These are phyloP conservation scores for Blastomyces parvus DNA, from an alignment of 2,329 filamentous ascomycete genomes.

Conservation along the genomic window DNA sequence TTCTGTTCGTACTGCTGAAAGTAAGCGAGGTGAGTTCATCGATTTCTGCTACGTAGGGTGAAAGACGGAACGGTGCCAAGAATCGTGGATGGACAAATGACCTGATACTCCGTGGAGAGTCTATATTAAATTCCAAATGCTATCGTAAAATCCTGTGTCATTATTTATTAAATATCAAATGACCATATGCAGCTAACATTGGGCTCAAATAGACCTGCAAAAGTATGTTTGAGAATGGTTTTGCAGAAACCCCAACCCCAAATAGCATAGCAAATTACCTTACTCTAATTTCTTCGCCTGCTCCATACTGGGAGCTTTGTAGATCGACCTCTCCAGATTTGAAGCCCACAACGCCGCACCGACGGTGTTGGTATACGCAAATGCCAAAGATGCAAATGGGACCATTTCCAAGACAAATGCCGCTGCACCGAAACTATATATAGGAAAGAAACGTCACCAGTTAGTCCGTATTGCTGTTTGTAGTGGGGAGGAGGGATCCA, in stretches of 20 bases:
- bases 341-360: conserved; percentile 92
- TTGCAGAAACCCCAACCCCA: no score
- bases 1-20: background rate
- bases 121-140: background rate
- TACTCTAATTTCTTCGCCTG: conserved; percentile 26
- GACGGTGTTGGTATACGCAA: conserved; percentile 84
- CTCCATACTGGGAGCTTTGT: conserved; percentile 18
- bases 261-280: background rate
- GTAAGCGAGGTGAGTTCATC: background rate
- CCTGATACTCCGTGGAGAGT: background rate
- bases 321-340: conserved; percentile 54
- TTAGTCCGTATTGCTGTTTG: background rate
- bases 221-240: background rate
- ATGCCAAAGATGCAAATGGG: conserved; percentile 71
- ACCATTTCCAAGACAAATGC: conserved; percentile 77
- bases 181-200: background rate
- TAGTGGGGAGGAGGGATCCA: background rate
- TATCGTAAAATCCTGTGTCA: background rate
- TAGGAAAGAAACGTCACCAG: background rate
- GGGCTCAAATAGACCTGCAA: background rate
- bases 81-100: background rate
- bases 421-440: conserved; percentile 55
- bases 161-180: background rate
- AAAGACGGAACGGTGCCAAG: background rate
- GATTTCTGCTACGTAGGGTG: background rate